Evolutionary conservation across 2,329 filamentous ascomycete species (phyloP), one percentile per base, ranked within the genome.

Genomic region (Anisogramma anomala): DNA sequence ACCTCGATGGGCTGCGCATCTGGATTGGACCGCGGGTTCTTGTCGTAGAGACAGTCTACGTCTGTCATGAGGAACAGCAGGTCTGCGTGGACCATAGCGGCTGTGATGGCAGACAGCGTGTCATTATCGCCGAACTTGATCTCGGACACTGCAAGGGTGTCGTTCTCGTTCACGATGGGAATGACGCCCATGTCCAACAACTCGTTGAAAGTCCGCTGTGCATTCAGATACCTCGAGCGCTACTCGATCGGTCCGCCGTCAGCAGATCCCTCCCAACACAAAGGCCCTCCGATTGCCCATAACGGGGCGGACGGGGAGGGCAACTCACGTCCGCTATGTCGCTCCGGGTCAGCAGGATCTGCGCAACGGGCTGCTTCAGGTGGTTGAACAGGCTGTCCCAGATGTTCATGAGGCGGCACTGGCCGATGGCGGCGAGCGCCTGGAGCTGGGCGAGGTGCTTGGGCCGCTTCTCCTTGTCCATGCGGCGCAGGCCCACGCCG

Each of bases 51-150:
- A 57, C 89, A 95, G 58, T 98, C 91, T 35, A 98, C 91, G 57
- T 98, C 91, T 1, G 91, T 98, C 91, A 98, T 96, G 49, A 98
- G 72, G 63, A 98, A 98, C 8, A 98, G 72, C 54, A 94, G 85
- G 56, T 98, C 88, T 37, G 91, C 91, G 55, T 94, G 86, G 15
- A 96, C 84, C 87, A 96, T 96, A 50, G 84, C 91, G 1, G 91
- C 86, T 0, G 91, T 94, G 52, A 98, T 95, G 43, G 91, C 91
- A 10, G 87, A 94, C 34, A 98, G 70, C 2, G 91, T 98, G 61
- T 98, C 91, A 54, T 98, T 98, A 68, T 98, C 91, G 51, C 91
- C 91, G 57, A 98, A 98, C 68, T 96, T 96, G 66, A 98, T 98
- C 72, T 98, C 91, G 33, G 89, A 84, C 50, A 98, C 91, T 18